Evolutionary conservation across 2,329 filamentous ascomycete genomes (phyloP).

Genomic region (Metarhizium anisopliae): DNA sequence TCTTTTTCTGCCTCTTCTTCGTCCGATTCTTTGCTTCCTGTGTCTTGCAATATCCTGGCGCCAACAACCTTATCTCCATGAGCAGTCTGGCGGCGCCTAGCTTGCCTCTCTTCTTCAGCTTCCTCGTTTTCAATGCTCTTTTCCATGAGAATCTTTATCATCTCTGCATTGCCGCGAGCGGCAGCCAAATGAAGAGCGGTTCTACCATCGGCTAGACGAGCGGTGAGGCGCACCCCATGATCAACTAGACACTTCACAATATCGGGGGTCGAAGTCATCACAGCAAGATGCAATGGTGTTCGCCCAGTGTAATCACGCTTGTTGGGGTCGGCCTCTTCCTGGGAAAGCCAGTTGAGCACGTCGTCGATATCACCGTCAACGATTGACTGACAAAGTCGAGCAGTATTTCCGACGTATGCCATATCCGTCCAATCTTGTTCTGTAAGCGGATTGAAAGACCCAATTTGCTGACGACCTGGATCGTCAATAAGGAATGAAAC

Average conservation of each 20-base stretch:
- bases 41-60: conserved; percentile 3
- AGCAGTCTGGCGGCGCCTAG: conserved; percentile 33
- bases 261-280: conserved; percentile 56
- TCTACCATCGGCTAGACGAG: conserved; percentile 68
- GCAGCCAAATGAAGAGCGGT: conserved; percentile 80
- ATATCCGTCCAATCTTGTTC: conserved; percentile 84
- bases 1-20: conserved; percentile 7
- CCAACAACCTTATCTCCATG: conserved; percentile 10
- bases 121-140: conserved; percentile 69
- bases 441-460: conserved; percentile 70
- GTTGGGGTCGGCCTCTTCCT: conserved; percentile 63
- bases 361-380: conserved; percentile 62
- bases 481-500: conserved; percentile 72
- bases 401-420: conserved; percentile 78
- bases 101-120: conserved; percentile 50
- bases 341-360: conserved; percentile 59
- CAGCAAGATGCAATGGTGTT: conserved; percentile 70
- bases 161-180: conserved; percentile 56
- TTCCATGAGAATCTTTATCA: conserved; percentile 62
- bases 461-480: conserved; percentile 65
- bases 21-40: background rate
- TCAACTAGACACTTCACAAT: conserved; percentile 66
- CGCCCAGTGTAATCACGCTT: conserved; percentile 69
- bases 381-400: conserved; percentile 70
- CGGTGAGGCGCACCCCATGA: conserved; percentile 61